A percentile compares a stretch with the other conserved stretches of the same genome.
Evolutionary conservation across 1,139 yeast genomes (phyloP).

Genomic region (Hyphopichia burtonii): DNA sequence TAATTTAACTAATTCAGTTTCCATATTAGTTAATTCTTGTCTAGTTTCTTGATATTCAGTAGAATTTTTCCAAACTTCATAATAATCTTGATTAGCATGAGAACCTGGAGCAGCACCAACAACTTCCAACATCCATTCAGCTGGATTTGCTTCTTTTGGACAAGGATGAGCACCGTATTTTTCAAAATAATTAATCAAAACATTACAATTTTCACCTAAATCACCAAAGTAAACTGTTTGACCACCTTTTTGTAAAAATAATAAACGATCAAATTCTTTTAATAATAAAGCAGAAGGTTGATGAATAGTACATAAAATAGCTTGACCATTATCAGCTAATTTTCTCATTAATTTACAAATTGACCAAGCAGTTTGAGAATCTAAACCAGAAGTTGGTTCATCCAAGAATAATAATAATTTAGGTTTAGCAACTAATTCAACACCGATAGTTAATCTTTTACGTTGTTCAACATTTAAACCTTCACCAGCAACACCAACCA

Average conservation of each 20-base stretch:
- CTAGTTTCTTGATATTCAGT: slow-evolving; percentile 48
- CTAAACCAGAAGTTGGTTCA: slow-evolving; percentile 92
- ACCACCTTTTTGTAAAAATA: slow-evolving; percentile 75
- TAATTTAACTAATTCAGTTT: slow-evolving; percentile 38
- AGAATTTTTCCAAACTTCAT: slow-evolving; percentile 65
- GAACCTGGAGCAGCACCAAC: slow-evolving; percentile 84
- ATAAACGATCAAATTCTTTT: slow-evolving; percentile 73
- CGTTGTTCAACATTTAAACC: slow-evolving; percentile 82
- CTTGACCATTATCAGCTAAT: slow-evolving; percentile 77
- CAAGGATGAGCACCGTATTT: slow-evolving; percentile 63
- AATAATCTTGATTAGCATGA: slow-evolving; percentile 61
- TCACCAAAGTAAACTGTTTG: slow-evolving; percentile 80
- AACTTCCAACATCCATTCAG: slow-evolving; percentile 81
- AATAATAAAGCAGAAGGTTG: slow-evolving; percentile 79
- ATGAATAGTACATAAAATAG: slow-evolving; percentile 79
- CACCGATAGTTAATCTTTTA: slow-evolving; percentile 81
- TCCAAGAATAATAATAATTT: slow-evolving; percentile 76
- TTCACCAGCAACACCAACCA: slow-evolving; percentile 82
- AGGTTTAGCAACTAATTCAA: slow-evolving; percentile 87
- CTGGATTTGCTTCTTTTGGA: slow-evolving; percentile 72
- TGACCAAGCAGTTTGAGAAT: slow-evolving; percentile 91
- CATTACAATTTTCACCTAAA: slow-evolving; percentile 61
- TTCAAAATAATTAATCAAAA: slow-evolving; percentile 69
- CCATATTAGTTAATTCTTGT: slow-evolving; percentile 44
- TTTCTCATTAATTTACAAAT: slow-evolving; percentile 76